Base-by-base conservation (phyloP, 192 early-diverging fungal genomes). In the Coemansia sp. region DNA sequence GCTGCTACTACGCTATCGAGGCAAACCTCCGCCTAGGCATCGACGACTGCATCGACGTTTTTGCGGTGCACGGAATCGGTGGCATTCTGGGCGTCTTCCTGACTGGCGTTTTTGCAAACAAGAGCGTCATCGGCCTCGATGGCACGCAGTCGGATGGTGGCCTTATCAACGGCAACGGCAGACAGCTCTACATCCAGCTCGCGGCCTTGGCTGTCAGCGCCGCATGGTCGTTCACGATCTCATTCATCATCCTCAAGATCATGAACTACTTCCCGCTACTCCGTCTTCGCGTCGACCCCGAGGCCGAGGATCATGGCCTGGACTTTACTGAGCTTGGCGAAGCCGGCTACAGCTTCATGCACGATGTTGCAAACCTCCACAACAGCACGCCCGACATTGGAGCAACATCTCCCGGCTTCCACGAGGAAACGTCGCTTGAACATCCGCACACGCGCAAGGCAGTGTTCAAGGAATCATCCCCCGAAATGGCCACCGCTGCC, bases 51-150 rank as follows among this genome's bases (percentile, higher is more conserved):
- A 81, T 96, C 40, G 94, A 95, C 66, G 92, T 89, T 17, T 92
- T 88, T 74, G 91, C 87, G 45, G 87, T 90, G 13, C 90, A 91
- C 72, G 90, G 87, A 36, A 74, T 89, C 34, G 88, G 87, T 34
- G 90, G 90, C 33, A 59, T 88, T 34, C 74, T 91, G 45, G 96
- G 96, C 46, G 87, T 88, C 62, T 70, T 98, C n/a, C 76, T 95
- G 23, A 95, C 95, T 5, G 96, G 95, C 66, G 61, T 98, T 23
- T 98, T 96, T 84, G 95, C 96, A 19, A 84, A 93, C 66, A 80
- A 85, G 41, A 84, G 73, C 58, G 84, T 96, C 76, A 89, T 89
- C 2, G 75, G 42, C 13, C 73, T 95, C 38, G 92, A 95, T 67
- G 79, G 79, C 32, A 72, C 49, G 0, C 38, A 58, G 17, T 70